phyloP scores from a whole-genome alignment of 768 basidiomycete species.

The Suillus subluteus region DNA sequence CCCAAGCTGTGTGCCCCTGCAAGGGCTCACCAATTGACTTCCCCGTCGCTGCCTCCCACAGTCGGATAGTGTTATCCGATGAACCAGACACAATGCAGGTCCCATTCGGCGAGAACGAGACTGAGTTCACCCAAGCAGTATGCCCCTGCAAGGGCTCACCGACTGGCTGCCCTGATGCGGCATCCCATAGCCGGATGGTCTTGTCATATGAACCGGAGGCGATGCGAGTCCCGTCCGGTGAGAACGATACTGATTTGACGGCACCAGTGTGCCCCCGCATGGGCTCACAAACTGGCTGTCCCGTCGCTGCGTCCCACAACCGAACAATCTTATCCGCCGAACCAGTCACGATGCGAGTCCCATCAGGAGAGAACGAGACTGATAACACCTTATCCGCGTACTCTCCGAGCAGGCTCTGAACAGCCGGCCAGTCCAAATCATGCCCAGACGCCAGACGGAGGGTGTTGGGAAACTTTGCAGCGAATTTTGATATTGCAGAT shows the following conservation, averaged over 20 bases:
- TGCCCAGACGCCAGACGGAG: too few relatives aligned
- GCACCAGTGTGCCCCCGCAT: not conserved
- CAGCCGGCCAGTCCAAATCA: too few relatives aligned
- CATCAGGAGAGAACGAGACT: not conserved
- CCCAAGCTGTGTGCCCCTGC: too few relatives aligned
- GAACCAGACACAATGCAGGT: too few relatives aligned
- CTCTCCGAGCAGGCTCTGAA: not conserved
- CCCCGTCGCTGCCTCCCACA: too few relatives aligned
- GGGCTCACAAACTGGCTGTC: not conserved
- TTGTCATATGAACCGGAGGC: not conserved
- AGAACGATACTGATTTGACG: not conserved
- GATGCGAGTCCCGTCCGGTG: not conserved
- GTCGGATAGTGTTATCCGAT: too few relatives aligned
- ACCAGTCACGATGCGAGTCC: not conserved
- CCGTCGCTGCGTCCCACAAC: not conserved
- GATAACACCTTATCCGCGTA: not conserved
- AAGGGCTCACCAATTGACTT: too few relatives aligned
- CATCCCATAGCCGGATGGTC: not conserved
- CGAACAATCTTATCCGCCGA: not conserved
- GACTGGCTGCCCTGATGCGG: not conserved
- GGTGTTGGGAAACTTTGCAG: too few relatives aligned
- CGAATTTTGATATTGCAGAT: too few relatives aligned
- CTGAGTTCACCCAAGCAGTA: not conserved
- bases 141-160: not conserved
- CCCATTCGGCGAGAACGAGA: not conserved